Evolutionary conservation across 805 yeast genomes (phyloP).

Genomic region (Pichia sporocuriosa): DNA sequence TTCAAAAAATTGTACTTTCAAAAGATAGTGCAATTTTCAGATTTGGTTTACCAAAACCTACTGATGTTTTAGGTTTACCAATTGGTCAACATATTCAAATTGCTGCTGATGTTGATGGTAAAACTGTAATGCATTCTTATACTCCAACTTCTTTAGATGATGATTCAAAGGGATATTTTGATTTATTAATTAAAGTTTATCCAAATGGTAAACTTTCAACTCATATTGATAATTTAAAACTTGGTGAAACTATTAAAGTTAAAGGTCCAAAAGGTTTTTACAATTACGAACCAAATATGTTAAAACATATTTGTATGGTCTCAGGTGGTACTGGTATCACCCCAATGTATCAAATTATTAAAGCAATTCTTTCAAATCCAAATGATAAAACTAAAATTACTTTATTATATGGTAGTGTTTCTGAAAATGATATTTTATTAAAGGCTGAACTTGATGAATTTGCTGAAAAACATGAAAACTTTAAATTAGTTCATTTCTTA

Average conservation of each 20-base stretch:
- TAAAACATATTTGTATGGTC: conserved; percentile 71
- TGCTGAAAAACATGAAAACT: conserved; percentile 48
- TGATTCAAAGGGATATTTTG: conserved; percentile 74
- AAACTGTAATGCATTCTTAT: conserved; percentile 78
- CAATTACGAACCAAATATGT: conserved; percentile 75
- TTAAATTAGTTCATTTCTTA: conserved; percentile 66
- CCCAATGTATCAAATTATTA: conserved; percentile 90
- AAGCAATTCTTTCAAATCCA: conserved; percentile 72
- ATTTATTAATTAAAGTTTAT: conserved; percentile 78
- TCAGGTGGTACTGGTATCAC: conserved; percentile 97
- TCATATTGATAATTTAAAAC: conserved; percentile 58
- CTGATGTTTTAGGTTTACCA: conserved; percentile 78
- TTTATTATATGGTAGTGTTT: conserved; percentile 75
- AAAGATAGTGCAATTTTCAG: conserved; percentile 81
- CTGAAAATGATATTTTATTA: conserved; percentile 73
- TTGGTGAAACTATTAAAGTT: conserved; percentile 74
- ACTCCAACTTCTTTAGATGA: conserved; percentile 80
- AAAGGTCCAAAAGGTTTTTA: conserved; percentile 91
- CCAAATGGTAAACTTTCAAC: conserved; percentile 80
- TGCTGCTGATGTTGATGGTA: conserved; percentile 67
- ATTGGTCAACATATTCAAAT: conserved; percentile 91
- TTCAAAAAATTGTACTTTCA: conserved; percentile 65
- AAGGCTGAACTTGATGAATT: conserved; percentile 72
- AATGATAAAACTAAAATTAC: conserved; percentile 69
- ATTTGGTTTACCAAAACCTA: conserved; percentile 70